Conservation (phyloP, 768 basidiomycete genomes). For the Chalciporus sphaerocephalus region DNA sequence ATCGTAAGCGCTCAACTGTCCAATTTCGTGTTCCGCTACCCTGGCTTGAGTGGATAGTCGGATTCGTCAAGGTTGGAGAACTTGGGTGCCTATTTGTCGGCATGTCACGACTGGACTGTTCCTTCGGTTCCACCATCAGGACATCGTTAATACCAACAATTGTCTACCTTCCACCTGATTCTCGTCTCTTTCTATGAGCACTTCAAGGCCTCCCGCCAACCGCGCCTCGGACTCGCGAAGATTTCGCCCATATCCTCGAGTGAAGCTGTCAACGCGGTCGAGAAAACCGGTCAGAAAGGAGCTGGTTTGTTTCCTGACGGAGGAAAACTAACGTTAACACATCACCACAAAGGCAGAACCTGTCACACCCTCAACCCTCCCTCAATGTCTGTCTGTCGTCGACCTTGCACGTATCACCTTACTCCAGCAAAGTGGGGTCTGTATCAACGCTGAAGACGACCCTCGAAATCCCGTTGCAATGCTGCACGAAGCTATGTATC, state of each 20-base stretch:
- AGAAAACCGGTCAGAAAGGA: background rate
- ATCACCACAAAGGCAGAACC: too few species aligned
- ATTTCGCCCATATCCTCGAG: background rate
- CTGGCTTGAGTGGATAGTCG: background rate
- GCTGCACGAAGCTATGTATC: background rate
- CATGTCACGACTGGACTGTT: background rate
- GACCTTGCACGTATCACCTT: too few species aligned
- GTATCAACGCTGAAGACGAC: too few species aligned
- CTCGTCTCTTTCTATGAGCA: background rate
- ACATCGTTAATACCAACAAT: background rate
- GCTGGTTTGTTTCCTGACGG: background rate
- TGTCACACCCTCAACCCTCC: too few species aligned
- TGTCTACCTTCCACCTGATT: background rate
- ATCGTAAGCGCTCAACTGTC: background rate
- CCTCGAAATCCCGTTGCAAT: too few species aligned
- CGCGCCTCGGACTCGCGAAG: background rate
- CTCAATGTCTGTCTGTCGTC: too few species aligned
- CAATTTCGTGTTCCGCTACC: background rate
- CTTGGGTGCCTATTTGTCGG: background rate
- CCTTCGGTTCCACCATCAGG: background rate
- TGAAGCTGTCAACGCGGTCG: background rate
- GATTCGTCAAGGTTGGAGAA: background rate
- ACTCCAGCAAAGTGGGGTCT: too few species aligned
- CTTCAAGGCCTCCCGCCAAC: background rate
- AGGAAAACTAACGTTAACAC: too few species aligned